Percentiles rank a stretch among this genome's conserved stretches.
These are phyloP conservation scores for Colletotrichum tanaceti DNA, from an alignment of 2,329 filamentous ascomycete species.

Conservation along the genomic window DNA sequence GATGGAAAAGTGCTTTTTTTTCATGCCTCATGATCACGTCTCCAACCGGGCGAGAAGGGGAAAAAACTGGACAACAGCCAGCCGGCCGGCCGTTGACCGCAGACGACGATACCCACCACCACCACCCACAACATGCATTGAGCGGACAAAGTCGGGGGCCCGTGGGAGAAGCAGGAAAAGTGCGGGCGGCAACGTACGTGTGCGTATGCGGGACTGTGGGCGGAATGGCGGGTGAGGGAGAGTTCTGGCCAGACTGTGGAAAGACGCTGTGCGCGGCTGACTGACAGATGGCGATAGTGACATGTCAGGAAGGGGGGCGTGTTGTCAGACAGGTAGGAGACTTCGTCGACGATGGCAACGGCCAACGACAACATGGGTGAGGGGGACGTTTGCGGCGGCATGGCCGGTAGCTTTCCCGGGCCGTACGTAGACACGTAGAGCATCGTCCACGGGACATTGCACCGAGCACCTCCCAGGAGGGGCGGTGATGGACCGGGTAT, in stretches of 20 bases:
- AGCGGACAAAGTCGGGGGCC: conserved; percentile 40
- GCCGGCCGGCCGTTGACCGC: neutral
- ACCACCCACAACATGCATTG: conserved; percentile 10
- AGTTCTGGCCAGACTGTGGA: conserved; percentile 27
- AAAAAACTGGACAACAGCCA: neutral
- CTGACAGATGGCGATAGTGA: neutral
- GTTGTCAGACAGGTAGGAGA: neutral
- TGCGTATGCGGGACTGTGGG: conserved; percentile 30
- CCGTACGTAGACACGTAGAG: conserved; percentile 9
- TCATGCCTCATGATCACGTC: conserved; percentile 37
- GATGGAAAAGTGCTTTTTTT: conserved; percentile 34
- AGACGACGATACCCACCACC: conserved; percentile 5
- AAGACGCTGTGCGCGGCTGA: no score
- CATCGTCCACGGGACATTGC: conserved; percentile 12
- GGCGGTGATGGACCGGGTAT: neutral
- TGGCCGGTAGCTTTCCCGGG: conserved; percentile 6
- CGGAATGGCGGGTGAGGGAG: conserved; percentile 18
- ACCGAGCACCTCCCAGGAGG: conserved; percentile 16
- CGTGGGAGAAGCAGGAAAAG: conserved; percentile 36
- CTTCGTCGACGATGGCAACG: neutral
- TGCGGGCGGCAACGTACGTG: conserved; percentile 29
- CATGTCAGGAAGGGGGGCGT: neutral
- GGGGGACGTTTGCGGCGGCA: neutral
- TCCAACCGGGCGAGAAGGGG: conserved; percentile 16
- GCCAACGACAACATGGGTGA: neutral